These are phyloP conservation scores for Tarenaya hassleriana DNA, from an alignment of 345 rosid species.

Conservation along the genomic window DNA sequence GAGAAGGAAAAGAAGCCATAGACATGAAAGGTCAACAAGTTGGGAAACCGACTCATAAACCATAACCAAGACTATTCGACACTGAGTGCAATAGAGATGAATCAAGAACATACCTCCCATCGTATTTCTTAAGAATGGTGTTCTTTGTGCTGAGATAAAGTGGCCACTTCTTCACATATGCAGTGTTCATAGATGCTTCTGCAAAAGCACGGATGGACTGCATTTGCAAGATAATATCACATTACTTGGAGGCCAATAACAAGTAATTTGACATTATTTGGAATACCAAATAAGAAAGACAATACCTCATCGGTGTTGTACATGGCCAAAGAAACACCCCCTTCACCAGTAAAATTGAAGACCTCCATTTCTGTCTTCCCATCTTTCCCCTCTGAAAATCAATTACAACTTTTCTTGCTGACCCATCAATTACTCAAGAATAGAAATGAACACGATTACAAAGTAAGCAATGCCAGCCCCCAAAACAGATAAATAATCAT, in stretches of 20 bases:
- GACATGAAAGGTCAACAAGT: not conserved
- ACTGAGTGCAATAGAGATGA: not conserved
- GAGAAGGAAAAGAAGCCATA: constrained; percentile 14
- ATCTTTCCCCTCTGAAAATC: constrained; percentile 71
- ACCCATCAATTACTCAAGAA: not conserved
- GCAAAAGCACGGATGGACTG: constrained; percentile 85
- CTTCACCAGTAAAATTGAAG: constrained; percentile 77
- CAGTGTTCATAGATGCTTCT: constrained; percentile 90
- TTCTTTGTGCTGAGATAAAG: constrained; percentile 98
- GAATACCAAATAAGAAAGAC: constrained; percentile 5
- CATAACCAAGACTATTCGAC: not conserved
- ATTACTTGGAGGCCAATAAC: not conserved
- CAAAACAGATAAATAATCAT: not conserved
- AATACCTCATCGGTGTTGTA: constrained; percentile 96
- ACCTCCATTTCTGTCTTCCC: constrained; percentile 77
- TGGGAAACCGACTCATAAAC: not conserved
- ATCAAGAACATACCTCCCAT: constrained; percentile 65
- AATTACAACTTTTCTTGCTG: constrained; percentile 6
- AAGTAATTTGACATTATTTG: not conserved
- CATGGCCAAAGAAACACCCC: constrained; percentile 91
- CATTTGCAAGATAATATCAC: constrained; percentile 16
- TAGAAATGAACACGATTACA: not conserved
- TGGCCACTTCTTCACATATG: constrained; percentile 93
- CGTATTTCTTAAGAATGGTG: constrained; percentile 97
- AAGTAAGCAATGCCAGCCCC: constrained; percentile 7